Percentiles rank a stretch among this genome's conserved stretches.
Evolutionary conservation across 768 basidiomycete genomes (phyloP).

Genomic region (Sporobolomyces phaffii): DNA sequence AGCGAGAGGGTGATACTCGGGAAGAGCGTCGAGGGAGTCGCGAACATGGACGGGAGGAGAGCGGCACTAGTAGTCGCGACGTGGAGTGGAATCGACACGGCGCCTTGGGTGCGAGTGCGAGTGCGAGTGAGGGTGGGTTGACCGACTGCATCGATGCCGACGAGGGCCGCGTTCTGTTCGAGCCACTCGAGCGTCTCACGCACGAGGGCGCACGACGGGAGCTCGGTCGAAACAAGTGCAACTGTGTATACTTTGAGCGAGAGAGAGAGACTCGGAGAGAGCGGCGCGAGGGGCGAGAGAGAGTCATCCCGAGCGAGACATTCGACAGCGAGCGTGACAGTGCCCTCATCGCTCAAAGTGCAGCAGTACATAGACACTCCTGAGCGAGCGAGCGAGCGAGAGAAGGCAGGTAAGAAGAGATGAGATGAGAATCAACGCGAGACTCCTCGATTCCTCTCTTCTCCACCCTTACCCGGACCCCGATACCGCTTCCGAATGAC

Average conservation of each 20-base stretch:
- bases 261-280: too few relatives aligned
- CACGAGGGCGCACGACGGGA: background rate
- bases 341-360: too few relatives aligned
- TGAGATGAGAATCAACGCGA: too few relatives aligned
- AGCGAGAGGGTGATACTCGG: too few relatives aligned
- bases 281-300: too few relatives aligned
- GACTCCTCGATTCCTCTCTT: too few relatives aligned
- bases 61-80: constrained; percentile 10
- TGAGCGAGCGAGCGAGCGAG: too few relatives aligned
- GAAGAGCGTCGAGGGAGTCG: background rate
- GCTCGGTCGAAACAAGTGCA: background rate
- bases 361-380: too few relatives aligned
- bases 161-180: background rate
- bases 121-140: rapidly evolving
- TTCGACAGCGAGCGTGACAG: too few relatives aligned
- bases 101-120: background rate
- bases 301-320: too few relatives aligned
- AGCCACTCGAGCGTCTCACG: background rate
- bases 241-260: background rate
- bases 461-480: too few relatives aligned
- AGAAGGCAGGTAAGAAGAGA: too few relatives aligned
- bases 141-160: constrained; percentile 4
- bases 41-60: background rate
- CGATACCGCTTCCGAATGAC: background rate
- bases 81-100: constrained; percentile 7